These are phyloP conservation scores for Ascocoryne sarcoides DNA, from an alignment of 2,329 filamentous ascomycete genomes.

Conservation along the genomic window DNA sequence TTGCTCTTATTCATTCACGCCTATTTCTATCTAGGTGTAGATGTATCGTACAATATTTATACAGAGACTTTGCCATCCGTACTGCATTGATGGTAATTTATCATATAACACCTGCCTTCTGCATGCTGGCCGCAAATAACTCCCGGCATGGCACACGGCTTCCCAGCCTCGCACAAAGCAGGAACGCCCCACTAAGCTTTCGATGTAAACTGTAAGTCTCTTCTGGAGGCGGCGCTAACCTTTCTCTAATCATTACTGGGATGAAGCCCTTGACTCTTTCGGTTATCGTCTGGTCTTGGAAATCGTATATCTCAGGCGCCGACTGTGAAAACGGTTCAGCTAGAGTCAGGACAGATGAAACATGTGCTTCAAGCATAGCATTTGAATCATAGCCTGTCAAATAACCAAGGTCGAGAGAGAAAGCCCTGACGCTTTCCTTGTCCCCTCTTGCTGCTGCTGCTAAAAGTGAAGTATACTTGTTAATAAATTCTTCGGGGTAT, in stretches of 20 bases:
- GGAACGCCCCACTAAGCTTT: slow-evolving; percentile 89
- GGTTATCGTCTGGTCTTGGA: slow-evolving; percentile 89
- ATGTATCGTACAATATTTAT: too few relatives aligned
- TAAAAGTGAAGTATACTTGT: slow-evolving; percentile 70
- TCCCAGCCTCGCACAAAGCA: slow-evolving; percentile 79
- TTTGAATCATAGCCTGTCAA: slow-evolving; percentile 82
- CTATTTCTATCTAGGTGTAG: too few relatives aligned
- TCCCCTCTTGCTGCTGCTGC: slow-evolving; percentile 70
- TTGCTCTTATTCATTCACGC: too few relatives aligned
- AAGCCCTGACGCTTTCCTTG: slow-evolving; percentile 48
- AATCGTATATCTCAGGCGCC: slow-evolving; percentile 82
- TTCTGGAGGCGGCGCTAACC: slow-evolving; percentile 84
- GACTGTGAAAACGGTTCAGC: slow-evolving; percentile 78
- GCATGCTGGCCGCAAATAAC: slow-evolving; percentile 53
- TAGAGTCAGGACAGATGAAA: slow-evolving; percentile 79
- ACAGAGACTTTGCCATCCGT: too few relatives aligned
- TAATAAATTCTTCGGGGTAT: slow-evolving; percentile 72
- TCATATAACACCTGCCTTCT: slow-evolving; percentile 16
- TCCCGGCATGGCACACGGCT: slow-evolving; percentile 74
- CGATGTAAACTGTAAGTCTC: slow-evolving; percentile 95
- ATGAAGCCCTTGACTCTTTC: slow-evolving; percentile 83
- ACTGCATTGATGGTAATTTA: too few relatives aligned
- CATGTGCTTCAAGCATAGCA: slow-evolving; percentile 82
- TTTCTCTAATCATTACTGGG: slow-evolving; percentile 84
- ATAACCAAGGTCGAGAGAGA: slow-evolving; percentile 77